These are phyloP conservation scores for Cunninghamia lanceolata DNA, from an alignment of 75 land plant species.

Conservation along the genomic window DNA sequence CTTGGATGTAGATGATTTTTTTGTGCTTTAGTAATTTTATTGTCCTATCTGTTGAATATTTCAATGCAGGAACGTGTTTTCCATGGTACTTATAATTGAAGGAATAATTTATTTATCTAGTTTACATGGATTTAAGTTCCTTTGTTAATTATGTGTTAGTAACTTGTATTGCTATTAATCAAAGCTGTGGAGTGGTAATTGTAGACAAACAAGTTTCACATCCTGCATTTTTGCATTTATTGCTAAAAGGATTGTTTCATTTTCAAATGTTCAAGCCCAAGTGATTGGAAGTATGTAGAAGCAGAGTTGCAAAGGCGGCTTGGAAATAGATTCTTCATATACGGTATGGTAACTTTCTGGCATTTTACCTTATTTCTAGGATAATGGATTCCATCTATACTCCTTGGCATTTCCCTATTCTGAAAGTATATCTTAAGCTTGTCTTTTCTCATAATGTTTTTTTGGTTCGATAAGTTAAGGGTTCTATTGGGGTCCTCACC, in stretches of 20 bases:
- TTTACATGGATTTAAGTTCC: neutral
- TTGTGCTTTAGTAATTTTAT: neutral
- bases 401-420: neutral
- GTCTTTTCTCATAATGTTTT: neutral
- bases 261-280: conserved; percentile 54
- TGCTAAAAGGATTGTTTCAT: neutral
- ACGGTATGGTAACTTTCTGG: conserved; percentile 50
- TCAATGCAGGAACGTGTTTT: neutral
- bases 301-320: conserved; percentile 68
- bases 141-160: neutral
- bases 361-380: neutral
- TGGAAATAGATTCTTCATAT: conserved; percentile 63
- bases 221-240: neutral
- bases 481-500: too few species aligned
- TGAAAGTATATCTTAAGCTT: neutral
- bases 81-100: neutral
- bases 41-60: neutral
- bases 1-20: neutral
- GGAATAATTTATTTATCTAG: neutral
- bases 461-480: too few species aligned
- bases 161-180: neutral
- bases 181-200: conserved; percentile 4
- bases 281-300: conserved; percentile 91
- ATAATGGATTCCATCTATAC: neutral
- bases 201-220: neutral